phyloP scores from a whole-genome alignment of 108 stramenopile genomes.

The Stephanodiscus minutulus region DNA sequence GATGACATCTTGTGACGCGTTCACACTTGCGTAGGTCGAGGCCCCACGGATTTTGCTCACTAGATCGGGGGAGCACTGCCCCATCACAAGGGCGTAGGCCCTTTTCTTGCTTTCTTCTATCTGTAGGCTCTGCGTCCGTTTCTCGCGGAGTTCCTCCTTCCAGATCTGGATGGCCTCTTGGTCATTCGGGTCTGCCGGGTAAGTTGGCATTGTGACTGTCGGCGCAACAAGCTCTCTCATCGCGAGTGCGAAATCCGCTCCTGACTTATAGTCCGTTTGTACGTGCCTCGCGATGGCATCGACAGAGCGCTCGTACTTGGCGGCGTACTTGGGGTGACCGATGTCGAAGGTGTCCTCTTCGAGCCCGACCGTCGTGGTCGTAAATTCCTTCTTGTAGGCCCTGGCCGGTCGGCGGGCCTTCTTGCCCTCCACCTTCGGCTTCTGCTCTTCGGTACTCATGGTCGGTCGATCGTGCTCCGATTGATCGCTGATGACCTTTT shows the following conservation, averaged over 20 bases:
- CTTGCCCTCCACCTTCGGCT: no score
- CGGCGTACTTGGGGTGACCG: background rate
- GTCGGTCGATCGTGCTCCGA: no score
- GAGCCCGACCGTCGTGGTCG: background rate
- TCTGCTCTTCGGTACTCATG: no score
- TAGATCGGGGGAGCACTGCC: background rate
- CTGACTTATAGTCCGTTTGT: background rate
- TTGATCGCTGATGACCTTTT: no score
- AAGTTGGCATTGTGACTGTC: background rate
- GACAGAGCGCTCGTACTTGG: background rate
- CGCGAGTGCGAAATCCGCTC: background rate
- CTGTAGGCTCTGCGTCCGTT: background rate
- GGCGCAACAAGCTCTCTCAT: background rate
- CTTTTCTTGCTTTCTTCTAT: background rate
- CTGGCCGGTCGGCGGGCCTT: no score
- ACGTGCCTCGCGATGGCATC: conserved; percentile 6
- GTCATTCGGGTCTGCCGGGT: background rate
- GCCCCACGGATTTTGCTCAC: conserved; percentile 1
- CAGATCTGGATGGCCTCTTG: background rate
- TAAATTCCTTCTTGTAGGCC: background rate
- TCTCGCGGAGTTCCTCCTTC: background rate
- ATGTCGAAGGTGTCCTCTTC: conserved; percentile 10
- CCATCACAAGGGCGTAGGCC: conserved; percentile 2
- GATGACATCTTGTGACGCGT: conserved; percentile 9
- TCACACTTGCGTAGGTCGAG: conserved; percentile 1